These are phyloP conservation scores for Malus hybrid DNA, from an alignment of 331 rosid genomes.

Conservation along the genomic window DNA sequence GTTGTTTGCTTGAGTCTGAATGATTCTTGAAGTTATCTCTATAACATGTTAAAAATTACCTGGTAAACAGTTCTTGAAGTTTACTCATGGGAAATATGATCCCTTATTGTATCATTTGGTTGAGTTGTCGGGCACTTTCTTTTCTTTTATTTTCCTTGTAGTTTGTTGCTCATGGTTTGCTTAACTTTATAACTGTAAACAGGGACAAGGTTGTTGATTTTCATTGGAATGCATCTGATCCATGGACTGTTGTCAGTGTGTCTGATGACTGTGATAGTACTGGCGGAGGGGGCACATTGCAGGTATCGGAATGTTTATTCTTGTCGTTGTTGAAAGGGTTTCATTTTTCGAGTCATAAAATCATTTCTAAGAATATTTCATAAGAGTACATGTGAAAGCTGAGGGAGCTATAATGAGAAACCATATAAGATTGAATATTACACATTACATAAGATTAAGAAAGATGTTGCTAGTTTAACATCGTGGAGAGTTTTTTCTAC, in stretches of 20 bases:
- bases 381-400: too few relatives aligned
- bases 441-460: background rate
- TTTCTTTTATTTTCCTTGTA: background rate
- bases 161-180: background rate
- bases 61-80: background rate
- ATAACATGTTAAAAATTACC: background rate
- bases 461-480: background rate
- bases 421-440: background rate
- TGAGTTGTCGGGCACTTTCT: background rate
- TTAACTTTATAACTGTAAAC: constrained; percentile 13
- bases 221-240: constrained; percentile 94
- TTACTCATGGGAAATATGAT: background rate
- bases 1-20: background rate
- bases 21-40: background rate
- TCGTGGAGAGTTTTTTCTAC: background rate
- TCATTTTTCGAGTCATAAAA: background rate
- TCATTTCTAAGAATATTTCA: background rate
- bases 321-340: background rate
- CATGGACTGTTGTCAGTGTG: constrained; percentile 98
- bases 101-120: background rate
- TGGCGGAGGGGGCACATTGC: constrained; percentile 98
- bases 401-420: background rate
- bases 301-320: constrained; percentile 33
- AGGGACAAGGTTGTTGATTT: constrained; percentile 97
- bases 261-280: constrained; percentile 97